These are phyloP conservation scores for Hypoxylon trugodes DNA, from an alignment of 495 filamentous ascomycete species.

Conservation along the genomic window DNA sequence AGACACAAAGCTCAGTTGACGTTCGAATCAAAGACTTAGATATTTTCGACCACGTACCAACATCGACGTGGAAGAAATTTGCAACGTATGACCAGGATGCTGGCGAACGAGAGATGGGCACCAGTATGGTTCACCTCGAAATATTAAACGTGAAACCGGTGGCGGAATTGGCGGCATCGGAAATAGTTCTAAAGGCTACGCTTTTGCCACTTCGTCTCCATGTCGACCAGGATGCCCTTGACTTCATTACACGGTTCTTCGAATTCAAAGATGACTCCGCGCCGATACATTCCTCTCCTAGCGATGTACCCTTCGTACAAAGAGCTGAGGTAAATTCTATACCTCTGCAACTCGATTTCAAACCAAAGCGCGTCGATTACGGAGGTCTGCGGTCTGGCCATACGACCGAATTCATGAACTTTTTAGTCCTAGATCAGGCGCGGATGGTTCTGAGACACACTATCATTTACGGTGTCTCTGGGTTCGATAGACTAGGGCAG, in stretches of 20 bases:
- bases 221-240: constrained; percentile 97
- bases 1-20: constrained; percentile 87
- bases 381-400: constrained; percentile 94
- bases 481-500: constrained; percentile 86
- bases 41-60: constrained; percentile 92
- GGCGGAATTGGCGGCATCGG: constrained; percentile 82
- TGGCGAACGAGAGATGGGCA: constrained; percentile 81
- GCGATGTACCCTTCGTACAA: constrained; percentile 88
- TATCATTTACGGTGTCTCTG: constrained; percentile 90
- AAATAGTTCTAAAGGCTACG: constrained; percentile 86
- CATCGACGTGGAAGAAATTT: constrained; percentile 98
- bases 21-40: constrained; percentile 83
- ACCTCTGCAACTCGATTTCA: constrained; percentile 90
- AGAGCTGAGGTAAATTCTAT: constrained; percentile 86
- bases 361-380: constrained; percentile 96
- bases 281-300: constrained; percentile 59
- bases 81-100: constrained; percentile 90
- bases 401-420: constrained; percentile 99
- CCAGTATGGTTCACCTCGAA: constrained; percentile 89
- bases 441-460: constrained; percentile 87
- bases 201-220: constrained; percentile 89
- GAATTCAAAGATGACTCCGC: constrained; percentile 88
- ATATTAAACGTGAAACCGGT: constrained; percentile 87
- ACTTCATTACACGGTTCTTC: constrained; percentile 97
- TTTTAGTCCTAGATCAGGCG: constrained; percentile 88